Evolutionary conservation across 495 filamentous ascomycete genomes (phyloP).

Genomic region (Aspergillus ostianus): DNA sequence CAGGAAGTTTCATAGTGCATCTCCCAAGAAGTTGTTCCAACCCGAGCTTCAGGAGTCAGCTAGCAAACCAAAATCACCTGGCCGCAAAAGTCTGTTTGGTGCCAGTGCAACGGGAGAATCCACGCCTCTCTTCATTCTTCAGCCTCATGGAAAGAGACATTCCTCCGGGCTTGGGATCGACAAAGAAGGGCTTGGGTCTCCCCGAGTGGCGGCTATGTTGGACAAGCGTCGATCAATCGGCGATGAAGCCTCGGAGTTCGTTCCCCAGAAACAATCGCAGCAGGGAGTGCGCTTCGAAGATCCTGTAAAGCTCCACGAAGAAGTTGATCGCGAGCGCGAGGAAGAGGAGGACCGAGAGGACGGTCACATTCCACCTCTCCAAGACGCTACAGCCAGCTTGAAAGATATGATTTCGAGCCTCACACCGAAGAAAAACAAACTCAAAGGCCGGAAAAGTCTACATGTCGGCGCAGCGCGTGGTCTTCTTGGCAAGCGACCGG

Average conservation of each 20-base stretch:
- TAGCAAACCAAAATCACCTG: conserved; percentile 34
- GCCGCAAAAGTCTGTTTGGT: conserved; percentile 54
- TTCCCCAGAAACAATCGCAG: conserved; percentile 44
- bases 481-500: conserved; percentile 70
- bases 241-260: conserved; percentile 61
- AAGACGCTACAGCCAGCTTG: conserved; percentile 62
- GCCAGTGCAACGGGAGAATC: conserved; percentile 56
- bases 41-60: conserved; percentile 45
- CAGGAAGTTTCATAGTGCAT: conserved; percentile 45
- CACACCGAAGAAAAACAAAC: conserved; percentile 68
- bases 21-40: conserved; percentile 55
- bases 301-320: conserved; percentile 62
- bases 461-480: conserved; percentile 73
- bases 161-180: conserved; percentile 76
- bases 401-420: conserved; percentile 76
- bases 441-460: conserved; percentile 72
- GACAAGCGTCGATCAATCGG: conserved; percentile 71
- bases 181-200: conserved; percentile 73
- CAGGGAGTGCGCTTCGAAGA: conserved; percentile 63
- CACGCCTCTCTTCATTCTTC: conserved; percentile 64
- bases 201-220: conserved; percentile 68
- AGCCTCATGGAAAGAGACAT: conserved; percentile 58
- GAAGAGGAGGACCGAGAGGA: conserved; percentile 63
- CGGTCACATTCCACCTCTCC: conserved; percentile 48
- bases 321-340: conserved; percentile 66